Percentiles rank a stretch among this genome's conserved stretches.
phyloP scores from a whole-genome alignment of 2,329 filamentous ascomycete species.

The Hypoxylon sp. region DNA sequence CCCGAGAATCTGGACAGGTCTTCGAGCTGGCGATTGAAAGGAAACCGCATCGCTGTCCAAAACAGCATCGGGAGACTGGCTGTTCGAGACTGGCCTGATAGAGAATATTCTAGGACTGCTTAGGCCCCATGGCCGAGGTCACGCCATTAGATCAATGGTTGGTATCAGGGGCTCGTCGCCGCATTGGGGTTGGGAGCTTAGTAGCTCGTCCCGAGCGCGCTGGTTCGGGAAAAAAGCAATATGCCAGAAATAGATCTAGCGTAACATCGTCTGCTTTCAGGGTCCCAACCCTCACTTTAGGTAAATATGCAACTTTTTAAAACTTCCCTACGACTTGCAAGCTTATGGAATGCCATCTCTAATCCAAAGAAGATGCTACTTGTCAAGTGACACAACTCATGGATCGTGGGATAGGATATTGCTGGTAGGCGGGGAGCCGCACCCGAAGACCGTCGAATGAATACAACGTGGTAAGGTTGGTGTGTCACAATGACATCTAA shows the following conservation, averaged over 20 bases:
- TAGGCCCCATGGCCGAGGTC: conserved; percentile 29
- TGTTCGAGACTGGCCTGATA: conserved; percentile 40
- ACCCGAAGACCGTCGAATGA: conserved; percentile 13
- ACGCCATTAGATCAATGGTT: conserved; percentile 35
- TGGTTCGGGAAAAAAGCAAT: conserved; percentile 38
- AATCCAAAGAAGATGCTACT: conserved; percentile 12
- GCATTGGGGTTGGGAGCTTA: conserved; percentile 31
- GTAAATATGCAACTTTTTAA: conserved; percentile 7
- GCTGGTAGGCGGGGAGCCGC: conserved; percentile 26
- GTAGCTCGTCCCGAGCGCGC: conserved; percentile 27
- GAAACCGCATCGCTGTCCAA: conserved; percentile 2
- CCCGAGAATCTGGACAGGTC: conserved; percentile 38
- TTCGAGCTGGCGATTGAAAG: conserved; percentile 19
- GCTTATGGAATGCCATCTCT: conserved; percentile 15
- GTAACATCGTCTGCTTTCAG: conserved; percentile 38
- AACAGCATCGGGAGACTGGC: conserved; percentile 30
- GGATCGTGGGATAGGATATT: conserved; percentile 14
- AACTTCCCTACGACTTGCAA: not conserved
- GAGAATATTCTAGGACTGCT: conserved; percentile 26
- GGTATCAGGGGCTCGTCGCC: conserved; percentile 33
- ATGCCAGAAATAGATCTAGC: conserved; percentile 39
- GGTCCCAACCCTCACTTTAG: conserved; percentile 22
- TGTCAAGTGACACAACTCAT: conserved; percentile 34
- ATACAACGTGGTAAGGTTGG: conserved; percentile 15
- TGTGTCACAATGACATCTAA: not conserved